Evolutionary conservation across 2,329 filamentous ascomycete species (phyloP).

Genomic region (Venturia carpophila): DNA sequence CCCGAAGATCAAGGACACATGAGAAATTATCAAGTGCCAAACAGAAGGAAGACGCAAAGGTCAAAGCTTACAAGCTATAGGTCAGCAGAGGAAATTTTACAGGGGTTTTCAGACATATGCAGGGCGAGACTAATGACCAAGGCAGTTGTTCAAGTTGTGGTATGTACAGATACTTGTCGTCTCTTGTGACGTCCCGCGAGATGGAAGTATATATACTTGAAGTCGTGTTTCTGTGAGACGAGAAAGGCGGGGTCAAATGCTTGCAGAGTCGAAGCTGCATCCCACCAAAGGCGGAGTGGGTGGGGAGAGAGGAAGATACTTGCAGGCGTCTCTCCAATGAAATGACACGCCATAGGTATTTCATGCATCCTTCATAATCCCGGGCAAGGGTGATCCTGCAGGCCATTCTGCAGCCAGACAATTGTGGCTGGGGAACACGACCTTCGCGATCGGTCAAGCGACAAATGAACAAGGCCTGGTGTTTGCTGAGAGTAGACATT

Average conservation of each 20-base stretch:
- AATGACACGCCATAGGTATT: slow-evolving; percentile 10
- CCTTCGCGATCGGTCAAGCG: not conserved
- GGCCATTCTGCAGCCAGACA: not conserved
- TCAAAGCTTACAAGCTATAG: slow-evolving; percentile 15
- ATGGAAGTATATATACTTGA: not conserved
- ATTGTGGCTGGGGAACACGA: slow-evolving; percentile 6
- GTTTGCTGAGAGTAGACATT: not conserved
- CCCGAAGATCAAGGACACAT: slow-evolving; percentile 16
- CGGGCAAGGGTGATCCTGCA: slow-evolving; percentile 2
- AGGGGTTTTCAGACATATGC: slow-evolving; percentile 11
- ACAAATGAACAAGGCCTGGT: not conserved
- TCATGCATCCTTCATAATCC: slow-evolving; percentile 5
- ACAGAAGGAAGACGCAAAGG: slow-evolving; percentile 11
- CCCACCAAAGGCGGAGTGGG: slow-evolving; percentile 13
- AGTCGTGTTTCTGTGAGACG: slow-evolving; percentile 11
- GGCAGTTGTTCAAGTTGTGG: slow-evolving; percentile 4
- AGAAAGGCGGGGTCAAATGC: slow-evolving; percentile 17
- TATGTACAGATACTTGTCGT: slow-evolving; percentile 15
- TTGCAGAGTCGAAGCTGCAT: slow-evolving; percentile 16
- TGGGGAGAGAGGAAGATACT: slow-evolving; percentile 9
- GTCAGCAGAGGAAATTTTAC: slow-evolving; percentile 18
- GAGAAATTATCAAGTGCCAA: slow-evolving; percentile 13
- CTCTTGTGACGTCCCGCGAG: not conserved
- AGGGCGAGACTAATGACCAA: slow-evolving; percentile 4
- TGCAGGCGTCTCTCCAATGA: slow-evolving; percentile 13